phyloP scores from a whole-genome alignment of 2,329 filamentous ascomycete genomes.

The Pseudogymnoascus sp. region DNA sequence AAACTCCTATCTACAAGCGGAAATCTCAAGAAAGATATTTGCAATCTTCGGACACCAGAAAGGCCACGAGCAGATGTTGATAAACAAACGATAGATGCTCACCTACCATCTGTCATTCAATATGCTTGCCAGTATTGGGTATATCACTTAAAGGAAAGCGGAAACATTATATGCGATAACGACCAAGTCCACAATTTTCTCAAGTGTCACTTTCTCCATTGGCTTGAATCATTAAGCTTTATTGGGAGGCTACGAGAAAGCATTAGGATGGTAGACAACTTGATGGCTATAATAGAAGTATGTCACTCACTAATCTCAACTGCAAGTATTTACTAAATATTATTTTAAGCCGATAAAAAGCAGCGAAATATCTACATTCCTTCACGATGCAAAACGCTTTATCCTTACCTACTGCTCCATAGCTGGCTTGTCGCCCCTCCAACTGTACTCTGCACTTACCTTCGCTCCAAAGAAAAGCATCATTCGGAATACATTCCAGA shows the following conservation, averaged over 20 bases:
- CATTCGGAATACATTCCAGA: constrained; percentile 16
- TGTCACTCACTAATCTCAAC: background rate
- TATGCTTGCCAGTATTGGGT: constrained; percentile 23
- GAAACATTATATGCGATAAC: background rate
- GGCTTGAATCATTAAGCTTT: constrained; percentile 13
- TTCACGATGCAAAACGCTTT: constrained; percentile 15
- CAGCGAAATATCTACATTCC: background rate
- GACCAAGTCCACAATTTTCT: constrained; percentile 9
- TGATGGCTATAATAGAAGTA: constrained; percentile 11
- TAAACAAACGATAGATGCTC: constrained; percentile 9
- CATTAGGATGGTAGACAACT: constrained; percentile 12
- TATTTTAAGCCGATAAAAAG: background rate
- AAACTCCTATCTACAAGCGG: constrained; percentile 22
- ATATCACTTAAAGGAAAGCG: constrained; percentile 15
- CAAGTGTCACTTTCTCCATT: constrained; percentile 14
- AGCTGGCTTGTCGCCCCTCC: constrained; percentile 23
- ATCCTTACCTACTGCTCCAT: constrained; percentile 10
- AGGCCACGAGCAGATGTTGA: constrained; percentile 12
- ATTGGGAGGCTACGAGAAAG: constrained; percentile 11
- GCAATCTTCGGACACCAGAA: constrained; percentile 19
- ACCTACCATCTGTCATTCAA: constrained; percentile 14
- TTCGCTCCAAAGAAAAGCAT: constrained; percentile 25
- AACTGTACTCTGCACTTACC: constrained; percentile 26
- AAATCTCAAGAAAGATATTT: constrained; percentile 27
- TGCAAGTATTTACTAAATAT: background rate